These are phyloP conservation scores for Diaporthe sp. DNA, from an alignment of 2,329 filamentous ascomycete genomes.

Conservation along the genomic window DNA sequence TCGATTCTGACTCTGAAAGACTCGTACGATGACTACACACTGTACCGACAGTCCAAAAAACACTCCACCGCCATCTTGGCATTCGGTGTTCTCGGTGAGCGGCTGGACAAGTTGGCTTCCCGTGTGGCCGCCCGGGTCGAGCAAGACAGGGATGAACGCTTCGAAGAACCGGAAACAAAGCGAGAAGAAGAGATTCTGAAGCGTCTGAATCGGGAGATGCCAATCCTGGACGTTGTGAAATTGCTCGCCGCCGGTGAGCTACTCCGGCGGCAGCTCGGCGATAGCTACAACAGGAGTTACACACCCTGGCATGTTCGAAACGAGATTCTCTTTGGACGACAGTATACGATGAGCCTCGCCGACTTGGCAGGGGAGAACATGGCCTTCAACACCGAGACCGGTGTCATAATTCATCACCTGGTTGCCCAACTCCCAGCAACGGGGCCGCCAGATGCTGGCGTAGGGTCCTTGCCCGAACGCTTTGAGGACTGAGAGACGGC, in stretches of 20 bases:
- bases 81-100: not conserved
- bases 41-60: not conserved
- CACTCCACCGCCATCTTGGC: not conserved
- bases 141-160: not conserved
- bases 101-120: not conserved
- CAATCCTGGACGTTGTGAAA: not conserved
- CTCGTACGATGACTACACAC: constrained; percentile 10
- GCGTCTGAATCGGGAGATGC: not conserved
- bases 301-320: not conserved
- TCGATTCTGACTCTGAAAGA: not conserved
- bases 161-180: too few relatives aligned
- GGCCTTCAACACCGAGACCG: not conserved
- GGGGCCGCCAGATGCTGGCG: not conserved
- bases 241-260: not conserved
- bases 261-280: not conserved
- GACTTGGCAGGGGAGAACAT: not conserved
- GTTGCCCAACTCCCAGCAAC: not conserved
- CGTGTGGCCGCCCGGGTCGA: not conserved
- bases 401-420: not conserved
- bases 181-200: too few relatives aligned
- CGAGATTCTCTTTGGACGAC: not conserved
- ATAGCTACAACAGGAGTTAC: not conserved
- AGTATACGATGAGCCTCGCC: rapidly evolving
- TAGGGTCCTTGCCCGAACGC: not conserved
- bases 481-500: not conserved